phyloP scores from a whole-genome alignment of 2,329 filamentous ascomycete species.

The Fusarium keratoplasticum region DNA sequence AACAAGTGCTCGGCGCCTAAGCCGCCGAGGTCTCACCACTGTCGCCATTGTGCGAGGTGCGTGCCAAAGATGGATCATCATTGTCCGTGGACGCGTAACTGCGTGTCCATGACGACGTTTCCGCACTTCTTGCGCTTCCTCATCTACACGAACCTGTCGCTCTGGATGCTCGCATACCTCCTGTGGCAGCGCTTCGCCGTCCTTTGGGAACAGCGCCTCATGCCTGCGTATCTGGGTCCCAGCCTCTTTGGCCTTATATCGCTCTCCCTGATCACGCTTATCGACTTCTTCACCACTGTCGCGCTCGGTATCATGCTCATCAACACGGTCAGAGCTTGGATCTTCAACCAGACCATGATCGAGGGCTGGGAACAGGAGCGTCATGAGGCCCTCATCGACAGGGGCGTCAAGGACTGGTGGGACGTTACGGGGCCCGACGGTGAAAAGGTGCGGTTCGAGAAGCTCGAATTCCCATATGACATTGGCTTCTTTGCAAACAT shows the following conservation, averaged over 20 bases:
- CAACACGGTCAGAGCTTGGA: conserved; percentile 70
- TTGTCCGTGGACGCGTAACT: conserved; percentile 87
- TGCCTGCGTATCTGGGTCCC: conserved; percentile 82
- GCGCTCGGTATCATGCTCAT: conserved; percentile 73
- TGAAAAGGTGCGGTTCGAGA: conserved; percentile 63
- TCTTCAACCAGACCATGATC: conserved; percentile 82
- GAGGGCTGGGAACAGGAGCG: conserved; percentile 80
- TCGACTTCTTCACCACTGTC: conserved; percentile 69
- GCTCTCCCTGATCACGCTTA: conserved; percentile 69
- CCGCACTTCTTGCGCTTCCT: conserved; percentile 87
- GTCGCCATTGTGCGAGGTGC: conserved; percentile 79
- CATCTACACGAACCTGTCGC: conserved; percentile 72
- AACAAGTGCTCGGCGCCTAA: conserved; percentile 80
- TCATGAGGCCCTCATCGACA: conserved; percentile 67
- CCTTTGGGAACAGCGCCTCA: conserved; percentile 73
- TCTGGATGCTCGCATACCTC: conserved; percentile 71
- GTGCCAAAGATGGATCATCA: conserved; percentile 88
- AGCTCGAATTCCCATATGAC: conserved; percentile 86
- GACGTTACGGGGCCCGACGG: conserved; percentile 50
- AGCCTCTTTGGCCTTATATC: conserved; percentile 67
- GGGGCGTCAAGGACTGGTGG: conserved; percentile 61
- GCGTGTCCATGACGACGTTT: conserved; percentile 84
- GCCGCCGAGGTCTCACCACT: conserved; percentile 84
- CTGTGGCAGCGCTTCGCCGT: conserved; percentile 68
- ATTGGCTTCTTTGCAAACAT: conserved; percentile 81